A percentile compares a stretch with the other conserved stretches of the same genome.
phyloP scores from a whole-genome alignment of 192 early-diverging fungal genomes.

The Podila verticillata region DNA sequence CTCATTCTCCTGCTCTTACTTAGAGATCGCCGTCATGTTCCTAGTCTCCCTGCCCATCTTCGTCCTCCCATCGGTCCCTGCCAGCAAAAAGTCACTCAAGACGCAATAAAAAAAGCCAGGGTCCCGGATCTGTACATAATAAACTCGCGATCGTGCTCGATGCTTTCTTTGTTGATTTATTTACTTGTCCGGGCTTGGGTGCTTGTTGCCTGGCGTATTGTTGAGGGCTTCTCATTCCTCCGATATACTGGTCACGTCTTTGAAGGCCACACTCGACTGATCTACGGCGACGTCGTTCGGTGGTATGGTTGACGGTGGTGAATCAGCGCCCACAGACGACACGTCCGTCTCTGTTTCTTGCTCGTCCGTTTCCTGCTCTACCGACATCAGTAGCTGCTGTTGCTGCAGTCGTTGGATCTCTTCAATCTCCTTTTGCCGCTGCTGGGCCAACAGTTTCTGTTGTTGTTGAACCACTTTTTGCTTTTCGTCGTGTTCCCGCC shows the following conservation, averaged over 20 bases:
- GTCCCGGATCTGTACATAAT: background rate
- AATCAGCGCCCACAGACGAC: background rate
- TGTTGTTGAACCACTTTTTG: slow-evolving; percentile 5
- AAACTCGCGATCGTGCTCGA: too few relatives aligned
- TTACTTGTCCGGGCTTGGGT: background rate
- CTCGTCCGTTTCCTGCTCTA: background rate
- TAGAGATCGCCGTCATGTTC: slow-evolving; percentile 39
- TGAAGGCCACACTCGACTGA: too few relatives aligned
- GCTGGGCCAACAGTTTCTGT: slow-evolving; percentile 4
- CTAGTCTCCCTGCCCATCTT: slow-evolving; percentile 36
- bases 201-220: too few relatives aligned
- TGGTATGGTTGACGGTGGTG: background rate
- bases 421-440: slow-evolving; percentile 18
- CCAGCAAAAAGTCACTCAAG: slow-evolving; percentile 16
- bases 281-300: too few relatives aligned
- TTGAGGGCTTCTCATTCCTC: too few relatives aligned
- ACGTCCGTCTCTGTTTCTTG: slow-evolving; percentile 1
- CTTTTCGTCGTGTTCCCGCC: slow-evolving; percentile 6
- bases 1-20: background rate
- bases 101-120: slow-evolving; percentile 11
- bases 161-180: slow-evolving; percentile 5
- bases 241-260: too few relatives aligned
- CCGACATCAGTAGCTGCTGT: slow-evolving; percentile 3
- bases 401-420: slow-evolving; percentile 6
- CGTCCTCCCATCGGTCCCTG: slow-evolving; percentile 23